phyloP scores from a whole-genome alignment of 2,329 filamentous ascomycete species.

The Bipolaris cookei region DNA sequence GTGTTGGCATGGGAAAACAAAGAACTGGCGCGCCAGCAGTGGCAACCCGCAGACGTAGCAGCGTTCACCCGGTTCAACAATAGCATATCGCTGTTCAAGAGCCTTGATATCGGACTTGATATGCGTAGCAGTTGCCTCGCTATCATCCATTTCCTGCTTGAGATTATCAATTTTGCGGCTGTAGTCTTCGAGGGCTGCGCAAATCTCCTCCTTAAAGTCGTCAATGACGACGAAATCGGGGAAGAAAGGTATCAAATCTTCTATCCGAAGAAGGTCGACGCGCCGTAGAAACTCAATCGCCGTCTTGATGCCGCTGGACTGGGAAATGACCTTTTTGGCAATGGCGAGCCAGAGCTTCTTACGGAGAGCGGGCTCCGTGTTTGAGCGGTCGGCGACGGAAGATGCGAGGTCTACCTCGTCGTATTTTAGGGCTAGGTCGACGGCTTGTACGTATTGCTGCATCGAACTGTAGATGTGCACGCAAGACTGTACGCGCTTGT shows the following conservation, averaged over 20 bases:
- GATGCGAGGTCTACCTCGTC: conserved; percentile 88
- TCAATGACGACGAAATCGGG: conserved; percentile 98
- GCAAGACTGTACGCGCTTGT: conserved; percentile 89
- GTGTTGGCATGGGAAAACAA: conserved; percentile 98
- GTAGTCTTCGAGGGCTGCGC: conserved; percentile 90
- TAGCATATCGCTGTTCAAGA: conserved; percentile 88
- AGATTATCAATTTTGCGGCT: conserved; percentile 86
- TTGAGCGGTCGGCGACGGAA: conserved; percentile 84
- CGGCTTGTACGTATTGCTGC: conserved; percentile 91
- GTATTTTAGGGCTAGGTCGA: conserved; percentile 89
- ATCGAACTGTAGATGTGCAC: conserved; percentile 98
- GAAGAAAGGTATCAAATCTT: conserved; percentile 97
- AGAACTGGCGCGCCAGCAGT: conserved; percentile 88
- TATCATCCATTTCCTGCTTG: conserved; percentile 95
- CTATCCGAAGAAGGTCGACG: conserved; percentile 90
- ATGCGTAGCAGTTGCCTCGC: conserved; percentile 82
- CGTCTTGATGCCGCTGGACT: conserved; percentile 79
- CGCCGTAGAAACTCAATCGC: conserved; percentile 93
- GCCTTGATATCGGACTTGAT: conserved; percentile 89
- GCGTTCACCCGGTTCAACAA: conserved; percentile 93
- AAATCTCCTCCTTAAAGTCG: conserved; percentile 99
- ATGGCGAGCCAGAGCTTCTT: conserved; percentile 97
- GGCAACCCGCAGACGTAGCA: conserved; percentile 90
- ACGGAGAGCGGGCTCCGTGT: conserved; percentile 76
- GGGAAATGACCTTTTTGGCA: conserved; percentile 89